Conservation (phyloP, 2,329 filamentous ascomycete genomes). For the Colletotrichum cereale region DNA sequence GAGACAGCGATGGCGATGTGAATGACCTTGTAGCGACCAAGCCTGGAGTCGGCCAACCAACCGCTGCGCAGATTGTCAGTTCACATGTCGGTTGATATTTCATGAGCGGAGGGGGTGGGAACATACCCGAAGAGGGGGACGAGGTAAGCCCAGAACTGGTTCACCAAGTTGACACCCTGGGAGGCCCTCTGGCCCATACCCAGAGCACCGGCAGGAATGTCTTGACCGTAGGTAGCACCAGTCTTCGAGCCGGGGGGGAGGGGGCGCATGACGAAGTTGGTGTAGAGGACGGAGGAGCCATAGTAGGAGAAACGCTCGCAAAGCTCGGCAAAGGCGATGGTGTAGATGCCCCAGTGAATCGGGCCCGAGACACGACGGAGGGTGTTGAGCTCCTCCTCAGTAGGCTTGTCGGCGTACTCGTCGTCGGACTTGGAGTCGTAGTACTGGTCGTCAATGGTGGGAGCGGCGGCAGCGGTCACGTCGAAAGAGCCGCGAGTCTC, state of each 20-base stretch:
- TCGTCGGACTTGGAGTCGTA: slow-evolving; percentile 46
- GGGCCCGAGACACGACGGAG: slow-evolving; percentile 74
- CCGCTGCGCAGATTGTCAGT: slow-evolving; percentile 50
- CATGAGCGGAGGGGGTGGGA: slow-evolving; percentile 26
- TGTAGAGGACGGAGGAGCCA: slow-evolving; percentile 76
- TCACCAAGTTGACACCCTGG: slow-evolving; percentile 63
- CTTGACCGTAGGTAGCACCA: slow-evolving; percentile 57
- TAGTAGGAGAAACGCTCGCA: slow-evolving; percentile 86
- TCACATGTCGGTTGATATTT: neutral
- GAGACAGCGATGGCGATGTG: slow-evolving; percentile 75
- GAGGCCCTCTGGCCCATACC: slow-evolving; percentile 69
- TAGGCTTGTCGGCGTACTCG: slow-evolving; percentile 60
- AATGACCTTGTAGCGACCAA: slow-evolving; percentile 81
- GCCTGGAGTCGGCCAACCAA: slow-evolving; percentile 75
- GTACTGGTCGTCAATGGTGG: slow-evolving; percentile 35
- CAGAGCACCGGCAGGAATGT: slow-evolving; percentile 63
- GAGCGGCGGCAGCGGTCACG: slow-evolving; percentile 43
- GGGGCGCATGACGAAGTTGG: slow-evolving; percentile 72
- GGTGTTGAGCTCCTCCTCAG: slow-evolving; percentile 71
- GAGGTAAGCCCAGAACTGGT: slow-evolving; percentile 72
- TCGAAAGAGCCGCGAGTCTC: slow-evolving; percentile 42
- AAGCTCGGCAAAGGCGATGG: slow-evolving; percentile 79
- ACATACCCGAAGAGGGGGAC: slow-evolving; percentile 68
- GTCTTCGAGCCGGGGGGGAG: slow-evolving; percentile 67
- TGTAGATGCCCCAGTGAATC: slow-evolving; percentile 75